Percentiles rank a stretch among this genome's conserved stretches.
These are phyloP conservation scores for Populus tomentosa DNA, from an alignment of 441 rosid species.

Conservation along the genomic window DNA sequence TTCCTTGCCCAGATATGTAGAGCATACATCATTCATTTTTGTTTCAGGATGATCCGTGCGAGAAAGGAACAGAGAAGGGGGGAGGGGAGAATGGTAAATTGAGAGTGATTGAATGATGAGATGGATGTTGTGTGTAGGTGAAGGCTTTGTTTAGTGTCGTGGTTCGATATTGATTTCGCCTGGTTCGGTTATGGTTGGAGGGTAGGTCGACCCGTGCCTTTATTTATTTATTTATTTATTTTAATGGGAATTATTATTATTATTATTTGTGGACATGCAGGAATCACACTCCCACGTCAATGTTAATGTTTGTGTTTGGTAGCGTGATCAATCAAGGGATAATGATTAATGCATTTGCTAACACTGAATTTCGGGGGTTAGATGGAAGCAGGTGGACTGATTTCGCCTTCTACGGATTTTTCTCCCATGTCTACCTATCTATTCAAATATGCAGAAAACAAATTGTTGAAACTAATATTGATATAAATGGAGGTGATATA, in stretches of 20 bases:
- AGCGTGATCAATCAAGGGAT: neutral
- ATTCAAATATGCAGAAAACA: no score
- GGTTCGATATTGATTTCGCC: neutral
- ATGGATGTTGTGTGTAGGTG: constrained; percentile 6
- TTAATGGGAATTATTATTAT: neutral
- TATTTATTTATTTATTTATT: neutral
- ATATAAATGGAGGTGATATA: neutral
- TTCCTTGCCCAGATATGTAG: no score
- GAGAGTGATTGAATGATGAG: neutral
- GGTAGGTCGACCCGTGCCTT: constrained; percentile 32
- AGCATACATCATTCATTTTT: no score
- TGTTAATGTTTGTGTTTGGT: neutral
- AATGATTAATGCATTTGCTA: neutral
- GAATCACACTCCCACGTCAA: neutral
- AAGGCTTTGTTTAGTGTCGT: neutral
- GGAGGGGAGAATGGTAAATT: no score
- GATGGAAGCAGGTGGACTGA: neutral
- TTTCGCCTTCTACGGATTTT: neutral
- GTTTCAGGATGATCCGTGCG: neutral
- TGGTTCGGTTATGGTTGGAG: constrained; percentile 31
- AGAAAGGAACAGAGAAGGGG: neutral
- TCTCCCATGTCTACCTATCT: no score
- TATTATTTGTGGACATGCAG: neutral
- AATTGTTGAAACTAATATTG: neutral
- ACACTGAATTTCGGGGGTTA: neutral